Base-by-base conservation (phyloP, 108 stramenopile species). In the Chaetoceros tenuissimus region DNA sequence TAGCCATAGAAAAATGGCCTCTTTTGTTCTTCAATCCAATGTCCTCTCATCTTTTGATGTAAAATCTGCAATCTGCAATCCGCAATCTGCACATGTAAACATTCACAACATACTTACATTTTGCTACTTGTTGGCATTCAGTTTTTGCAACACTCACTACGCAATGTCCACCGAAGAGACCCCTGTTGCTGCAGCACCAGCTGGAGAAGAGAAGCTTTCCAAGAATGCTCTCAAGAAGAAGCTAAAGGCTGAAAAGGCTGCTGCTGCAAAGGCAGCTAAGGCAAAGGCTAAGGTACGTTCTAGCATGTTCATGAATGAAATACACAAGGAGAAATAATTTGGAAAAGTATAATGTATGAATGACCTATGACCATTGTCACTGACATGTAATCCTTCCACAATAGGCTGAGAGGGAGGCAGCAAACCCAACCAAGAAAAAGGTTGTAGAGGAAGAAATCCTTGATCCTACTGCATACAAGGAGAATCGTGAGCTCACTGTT, bases 381-480 rank as follows among this genome's bases (percentile, higher is more conserved):
- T 40, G 34, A 40, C 13, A 40, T 40, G 13, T 13, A 40, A 40
- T 10, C 34, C n/a, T n/a, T n/a, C n/a, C n/a, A n/a, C 5, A 40
- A 40, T 13, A 75, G 71, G 77, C 73, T 18, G 77, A 78, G 59
- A 78, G 75, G 77, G 77, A 68, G 22, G 76, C 77, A 48, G 67
- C 70, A n/a, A 70, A 60, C 27, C 5, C 50, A 25, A 22, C 27
- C 1, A 31, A 28, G 0, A 58, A 65, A 51, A 5, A 50, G 26
- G 51, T 51, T 82, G 65, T 47, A 46, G 84, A 82, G 28, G 89
- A 85, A 31, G 94, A 94, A 53, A 89, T 89, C 60, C 76, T 96
- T 27, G 93, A 95, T 60, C 96, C 98, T 19, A 92, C 81, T 47
- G 88, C 90, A 59, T 98, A 96, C 82, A 89, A 87, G 63, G 89